Evolutionary conservation across 2,329 filamentous ascomycete species (phyloP), one percentile per base, ranked within the genome.

Genomic region (Aspergillus texensis): DNA sequence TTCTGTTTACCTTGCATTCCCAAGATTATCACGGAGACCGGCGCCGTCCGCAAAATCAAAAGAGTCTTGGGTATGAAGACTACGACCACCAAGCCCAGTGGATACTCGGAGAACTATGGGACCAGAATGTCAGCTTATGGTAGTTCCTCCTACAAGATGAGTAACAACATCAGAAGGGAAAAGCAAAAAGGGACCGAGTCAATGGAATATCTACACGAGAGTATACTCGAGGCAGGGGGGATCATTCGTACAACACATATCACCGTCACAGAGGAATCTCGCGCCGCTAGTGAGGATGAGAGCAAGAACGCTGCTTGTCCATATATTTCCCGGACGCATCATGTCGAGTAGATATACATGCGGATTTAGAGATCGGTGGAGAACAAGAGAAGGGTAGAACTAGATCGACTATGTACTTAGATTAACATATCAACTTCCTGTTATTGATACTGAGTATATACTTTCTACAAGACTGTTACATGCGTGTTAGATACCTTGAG

Each of bases 1-100:
- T 63, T 78, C 32, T 74, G 77, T 58, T 65, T 79, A 43, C 78
- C 79, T 6, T 77, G 74, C 50, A 64, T 78, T 0, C 78, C 79
- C 12, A 80, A 77, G 64, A 71, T 80, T 48, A 61, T 80, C 66
- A 71, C 60, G 28, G 66, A 67, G 36, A 63, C 63, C 12, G 61
- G 63, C 19, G 48, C 64, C 19, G 43, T 56, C 28, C 41, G 54
- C 4, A 62, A 46, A 12, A 30, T 67, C 11, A 63, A 62, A 30
- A 32, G n/a, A 34, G 28, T 2, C 19, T 16, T 53, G 12, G 50
- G 50, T n/a, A 24, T 34, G n/a, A 53, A 53, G 28, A 24, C 10
- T 10, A 53, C 50, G 9, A 8, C 8, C n/a, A 34, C 9, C n/a
- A 34, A 34, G 28, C 28, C 30, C 1, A 32, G 50, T 26, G 19